Evolutionary conservation across 75 land plant species (phyloP), one percentile per base, ranked within the genome.

Genomic region (Cunninghamia lanceolata): DNA sequence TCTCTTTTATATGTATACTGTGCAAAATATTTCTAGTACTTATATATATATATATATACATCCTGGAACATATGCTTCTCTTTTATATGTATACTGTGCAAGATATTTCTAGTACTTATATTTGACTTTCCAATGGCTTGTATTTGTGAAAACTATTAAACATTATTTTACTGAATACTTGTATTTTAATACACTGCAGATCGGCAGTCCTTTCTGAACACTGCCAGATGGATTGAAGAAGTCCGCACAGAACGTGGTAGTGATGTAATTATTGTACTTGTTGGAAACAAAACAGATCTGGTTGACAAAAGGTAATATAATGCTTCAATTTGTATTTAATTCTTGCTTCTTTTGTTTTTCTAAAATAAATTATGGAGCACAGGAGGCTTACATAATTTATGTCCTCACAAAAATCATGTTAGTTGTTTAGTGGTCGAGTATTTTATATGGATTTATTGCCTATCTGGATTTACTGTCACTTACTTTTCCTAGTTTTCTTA

Each of bases 201-300:
- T 66, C 76, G 95, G 36, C 95, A 94, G 83, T 88, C 95, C 19
- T 94, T 94, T 68, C 70, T 94, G 38, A 94, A 91, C 84, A 91
- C 92, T 75, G 88, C 92, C 68, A 89, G 88, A 73, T 91, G 92
- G 92, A 85, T 91, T 83, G 95, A 94, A 40, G 95, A 94, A 80
- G 95, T 94, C 14, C 95, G 95, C 70, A 91, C 91, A 82, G 95
- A 94, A 85, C 89, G 95, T 77, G 95, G 95, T 21, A 89, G 93
- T 84, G 95, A 94, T 93, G 95, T 94, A 28, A 94, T 94, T 80
- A 94, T 95, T 82, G 93, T 95, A 42, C 92, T 94, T 59, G 96
- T 94, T 85, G 96, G 95, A 36, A 94, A 94, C 89, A 94, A 94
- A 84, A 94, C 95, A 84, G 95, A 94, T 85, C 89, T 94, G 52